Percentiles rank a stretch among this genome's conserved stretches.
Evolutionary conservation across 2,329 filamentous ascomycete genomes (phyloP).

Genomic region (Fusarium nurragi): DNA sequence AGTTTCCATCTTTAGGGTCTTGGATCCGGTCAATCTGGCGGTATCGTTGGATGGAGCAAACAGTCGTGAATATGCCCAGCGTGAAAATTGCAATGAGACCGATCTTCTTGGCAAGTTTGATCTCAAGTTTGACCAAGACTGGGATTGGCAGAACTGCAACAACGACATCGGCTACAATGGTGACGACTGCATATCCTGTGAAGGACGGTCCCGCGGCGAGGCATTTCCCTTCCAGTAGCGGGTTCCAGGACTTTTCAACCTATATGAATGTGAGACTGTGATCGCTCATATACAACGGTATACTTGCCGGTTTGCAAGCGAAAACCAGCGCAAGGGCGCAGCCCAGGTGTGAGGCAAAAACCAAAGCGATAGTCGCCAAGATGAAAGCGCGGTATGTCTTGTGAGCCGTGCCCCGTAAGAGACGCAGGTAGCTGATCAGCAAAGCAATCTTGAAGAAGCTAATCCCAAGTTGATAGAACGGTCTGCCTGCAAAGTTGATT

Average conservation of each 20-base stretch:
- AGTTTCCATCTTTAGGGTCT: conserved; percentile 59
- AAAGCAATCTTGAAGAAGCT: conserved; percentile 66
- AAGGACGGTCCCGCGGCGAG: conserved; percentile 59
- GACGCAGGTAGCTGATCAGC: conserved; percentile 61
- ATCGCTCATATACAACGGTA: accelerated
- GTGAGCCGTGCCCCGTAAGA: conserved; percentile 60
- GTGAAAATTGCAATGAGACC: conserved; percentile 62
- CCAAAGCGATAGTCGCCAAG: conserved; percentile 54
- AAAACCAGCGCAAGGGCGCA: conserved; percentile 61
- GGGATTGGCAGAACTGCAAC: conserved; percentile 62
- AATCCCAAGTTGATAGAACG: conserved; percentile 65
- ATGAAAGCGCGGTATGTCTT: conserved; percentile 55
- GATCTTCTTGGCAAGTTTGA: conserved; percentile 59
- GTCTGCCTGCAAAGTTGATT: conserved; percentile 63
- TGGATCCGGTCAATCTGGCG: conserved; percentile 61
- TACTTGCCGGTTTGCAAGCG: conserved; percentile 59
- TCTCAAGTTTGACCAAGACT: conserved; percentile 58
- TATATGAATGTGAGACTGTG: not conserved
- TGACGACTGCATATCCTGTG: conserved; percentile 61
- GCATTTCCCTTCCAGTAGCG: conserved; percentile 53
- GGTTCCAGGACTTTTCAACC: not conserved
- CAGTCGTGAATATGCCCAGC: conserved; percentile 63
- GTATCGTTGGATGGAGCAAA: conserved; percentile 64
- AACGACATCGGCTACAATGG: conserved; percentile 60
- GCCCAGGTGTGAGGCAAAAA: conserved; percentile 59